Evolutionary conservation across 495 filamentous ascomycete genomes (phyloP).

Genomic region (Tuber magnatum): DNA sequence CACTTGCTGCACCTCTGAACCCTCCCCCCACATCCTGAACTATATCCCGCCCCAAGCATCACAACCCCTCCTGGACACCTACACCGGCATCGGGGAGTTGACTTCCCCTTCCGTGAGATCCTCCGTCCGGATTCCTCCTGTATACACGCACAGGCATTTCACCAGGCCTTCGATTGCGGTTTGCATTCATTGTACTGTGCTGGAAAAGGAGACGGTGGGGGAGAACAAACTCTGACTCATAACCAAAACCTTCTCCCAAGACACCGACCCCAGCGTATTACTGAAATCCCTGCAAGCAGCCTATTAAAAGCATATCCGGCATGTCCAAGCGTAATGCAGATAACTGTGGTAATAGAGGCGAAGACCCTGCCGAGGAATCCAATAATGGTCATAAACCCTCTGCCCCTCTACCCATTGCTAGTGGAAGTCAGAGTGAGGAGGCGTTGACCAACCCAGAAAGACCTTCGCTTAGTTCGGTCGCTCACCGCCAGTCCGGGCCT

Average conservation of each 20-base stretch:
- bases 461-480: background rate
- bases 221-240: background rate
- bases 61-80: background rate
- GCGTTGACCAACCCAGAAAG: background rate
- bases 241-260: background rate
- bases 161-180: background rate
- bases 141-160: background rate
- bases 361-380: background rate
- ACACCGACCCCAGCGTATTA: background rate
- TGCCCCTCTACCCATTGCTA: background rate
- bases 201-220: background rate
- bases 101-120: background rate
- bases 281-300: background rate
- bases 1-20: background rate
- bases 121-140: background rate
- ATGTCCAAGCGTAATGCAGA: background rate
- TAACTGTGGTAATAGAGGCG: background rate
- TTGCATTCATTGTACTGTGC: background rate
- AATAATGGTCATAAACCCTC: background rate
- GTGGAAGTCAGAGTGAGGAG: background rate
- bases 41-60: background rate
- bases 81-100: background rate
- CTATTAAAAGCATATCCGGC: background rate
- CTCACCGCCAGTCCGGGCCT: background rate
- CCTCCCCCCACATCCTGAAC: background rate